phyloP scores from a whole-genome alignment of 83 land plant genomes.

The Thuja plicata region DNA sequence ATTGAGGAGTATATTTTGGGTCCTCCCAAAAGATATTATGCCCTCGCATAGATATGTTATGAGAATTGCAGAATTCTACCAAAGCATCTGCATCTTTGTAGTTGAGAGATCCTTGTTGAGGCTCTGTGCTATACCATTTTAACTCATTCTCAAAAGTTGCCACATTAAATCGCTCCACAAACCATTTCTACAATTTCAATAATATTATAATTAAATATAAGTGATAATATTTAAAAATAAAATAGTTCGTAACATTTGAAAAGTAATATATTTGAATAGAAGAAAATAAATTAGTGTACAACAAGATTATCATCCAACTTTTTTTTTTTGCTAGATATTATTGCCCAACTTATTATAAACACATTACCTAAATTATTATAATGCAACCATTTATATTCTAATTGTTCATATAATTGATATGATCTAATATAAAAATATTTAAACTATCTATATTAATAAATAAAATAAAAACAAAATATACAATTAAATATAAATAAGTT shows the following conservation, averaged over 20 bases:
- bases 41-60: conserved; percentile 66
- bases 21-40: conserved; percentile 95
- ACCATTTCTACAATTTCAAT: conserved; percentile 45
- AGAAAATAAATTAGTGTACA: background rate
- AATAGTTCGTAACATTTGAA: background rate
- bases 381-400: too few relatives aligned
- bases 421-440: too few relatives aligned
- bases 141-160: conserved; percentile 89
- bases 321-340: too few relatives aligned
- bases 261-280: background rate
- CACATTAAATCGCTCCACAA: conserved; percentile 61
- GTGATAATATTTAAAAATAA: background rate
- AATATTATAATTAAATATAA: background rate
- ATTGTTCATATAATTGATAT: too few relatives aligned
- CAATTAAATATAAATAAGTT: too few relatives aligned
- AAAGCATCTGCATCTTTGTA: conserved; percentile 69
- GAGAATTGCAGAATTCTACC: conserved; percentile 49
- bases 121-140: conserved; percentile 88
- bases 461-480: too few relatives aligned
- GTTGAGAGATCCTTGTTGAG: conserved; percentile 36
- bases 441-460: too few relatives aligned
- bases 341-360: too few relatives aligned
- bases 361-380: too few relatives aligned
- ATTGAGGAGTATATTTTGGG: conserved; percentile 46
- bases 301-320: too few relatives aligned